phyloP scores from a whole-genome alignment of 805 yeast genomes.

The Starmerella kuoi region DNA sequence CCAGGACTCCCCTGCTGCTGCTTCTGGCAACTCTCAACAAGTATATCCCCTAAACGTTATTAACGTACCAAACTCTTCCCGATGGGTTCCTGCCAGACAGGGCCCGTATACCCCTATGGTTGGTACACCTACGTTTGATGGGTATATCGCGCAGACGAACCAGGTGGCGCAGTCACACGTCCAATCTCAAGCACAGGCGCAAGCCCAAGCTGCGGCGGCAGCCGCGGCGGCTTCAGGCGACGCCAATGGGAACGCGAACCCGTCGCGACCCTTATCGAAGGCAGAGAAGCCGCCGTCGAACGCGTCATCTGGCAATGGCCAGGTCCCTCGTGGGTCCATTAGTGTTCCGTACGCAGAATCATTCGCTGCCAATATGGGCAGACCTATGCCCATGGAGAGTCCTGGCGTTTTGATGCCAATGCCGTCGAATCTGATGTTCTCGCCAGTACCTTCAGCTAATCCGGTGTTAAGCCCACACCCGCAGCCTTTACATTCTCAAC shows the following conservation, averaged over 20 bases:
- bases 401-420: conserved; percentile 10
- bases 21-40: neutral
- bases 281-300: too few species aligned
- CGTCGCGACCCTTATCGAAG: too few species aligned
- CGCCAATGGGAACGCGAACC: too few species aligned
- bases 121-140: conserved; percentile 4
- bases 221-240: too few species aligned
- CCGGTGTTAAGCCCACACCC: neutral
- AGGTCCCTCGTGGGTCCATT: too few species aligned
- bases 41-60: neutral
- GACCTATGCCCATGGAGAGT: conserved; percentile 10
- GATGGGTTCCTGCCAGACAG: conserved; percentile 6
- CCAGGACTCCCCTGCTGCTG: conserved; percentile 1
- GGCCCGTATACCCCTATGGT: conserved; percentile 13
- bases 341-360: neutral
- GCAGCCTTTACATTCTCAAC: neutral
- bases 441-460: neutral
- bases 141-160: neutral
- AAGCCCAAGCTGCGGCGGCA: neutral
- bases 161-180: neutral
- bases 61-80: conserved; percentile 7
- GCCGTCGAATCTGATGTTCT: conserved; percentile 2
- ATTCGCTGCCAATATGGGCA: neutral
- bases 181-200: conserved; percentile 5
- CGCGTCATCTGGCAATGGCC: too few species aligned